A percentile compares a stretch with the other conserved stretches of the same genome.
Evolutionary conservation across 2,329 filamentous ascomycete species (phyloP).

Genomic region (Fusarium oligoseptatum): DNA sequence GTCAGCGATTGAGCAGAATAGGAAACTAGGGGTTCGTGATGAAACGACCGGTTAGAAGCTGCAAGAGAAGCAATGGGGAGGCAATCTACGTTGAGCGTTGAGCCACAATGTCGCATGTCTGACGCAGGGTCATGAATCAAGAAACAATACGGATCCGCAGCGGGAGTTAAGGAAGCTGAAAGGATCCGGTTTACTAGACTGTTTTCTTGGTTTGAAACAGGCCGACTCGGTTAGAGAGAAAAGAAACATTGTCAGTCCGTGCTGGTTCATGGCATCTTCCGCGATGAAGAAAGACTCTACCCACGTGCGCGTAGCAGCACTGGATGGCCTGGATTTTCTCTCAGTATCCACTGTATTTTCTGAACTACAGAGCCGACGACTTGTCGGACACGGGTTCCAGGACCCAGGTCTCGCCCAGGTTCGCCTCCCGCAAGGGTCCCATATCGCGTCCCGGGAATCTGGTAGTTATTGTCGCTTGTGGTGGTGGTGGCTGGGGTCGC

Average conservation of each 20-base stretch:
- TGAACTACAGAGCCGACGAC: background rate
- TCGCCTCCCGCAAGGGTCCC: background rate
- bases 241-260: background rate
- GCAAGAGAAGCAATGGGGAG: conserved; percentile 17
- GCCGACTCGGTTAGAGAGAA: background rate
- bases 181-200: background rate
- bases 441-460: conserved; percentile 5
- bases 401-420: background rate
- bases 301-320: background rate
- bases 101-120: conserved; percentile 28
- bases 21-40: conserved; percentile 14
- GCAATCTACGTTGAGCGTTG: conserved; percentile 27
- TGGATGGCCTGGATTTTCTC: background rate
- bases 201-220: background rate
- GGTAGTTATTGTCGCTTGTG: background rate
- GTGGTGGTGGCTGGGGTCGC: conserved; percentile 7
- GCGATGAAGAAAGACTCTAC: background rate
- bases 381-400: background rate
- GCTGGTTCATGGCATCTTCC: background rate
- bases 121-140: conserved; percentile 13
- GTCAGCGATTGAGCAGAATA: conserved; percentile 1
- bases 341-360: background rate
- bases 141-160: conserved; percentile 3
- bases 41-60: conserved; percentile 28
- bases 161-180: background rate